These are phyloP conservation scores for Tolypocladium tropicale DNA, from an alignment of 2,329 filamentous ascomycete species.

Conservation along the genomic window DNA sequence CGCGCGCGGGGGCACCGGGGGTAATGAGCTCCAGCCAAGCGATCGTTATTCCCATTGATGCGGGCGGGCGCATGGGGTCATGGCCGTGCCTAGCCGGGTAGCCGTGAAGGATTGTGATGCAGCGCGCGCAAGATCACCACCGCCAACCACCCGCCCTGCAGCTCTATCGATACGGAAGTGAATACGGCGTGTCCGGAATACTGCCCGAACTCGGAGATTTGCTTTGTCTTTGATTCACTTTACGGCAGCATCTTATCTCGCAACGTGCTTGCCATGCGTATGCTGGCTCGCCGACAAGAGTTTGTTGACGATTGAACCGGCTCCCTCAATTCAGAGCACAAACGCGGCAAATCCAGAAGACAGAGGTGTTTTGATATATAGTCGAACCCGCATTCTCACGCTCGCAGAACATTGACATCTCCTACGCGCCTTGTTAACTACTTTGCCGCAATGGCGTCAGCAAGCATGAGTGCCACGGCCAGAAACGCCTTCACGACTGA, in stretches of 20 bases:
- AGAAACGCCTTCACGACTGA: slow-evolving; percentile 9
- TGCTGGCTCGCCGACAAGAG: neutral
- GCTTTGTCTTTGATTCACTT: neutral
- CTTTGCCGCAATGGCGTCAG: neutral
- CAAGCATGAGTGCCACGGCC: slow-evolving; percentile 9
- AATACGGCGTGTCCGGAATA: neutral
- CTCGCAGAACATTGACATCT: neutral
- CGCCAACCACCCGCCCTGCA: neutral
- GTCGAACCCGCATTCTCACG: neutral
- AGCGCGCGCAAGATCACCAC: neutral
- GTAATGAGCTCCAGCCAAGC: neutral
- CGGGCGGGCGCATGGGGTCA: neutral
- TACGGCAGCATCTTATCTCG: neutral
- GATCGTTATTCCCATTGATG: neutral
- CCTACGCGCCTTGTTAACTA: neutral
- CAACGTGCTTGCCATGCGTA: neutral
- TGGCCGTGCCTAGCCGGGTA: neutral
- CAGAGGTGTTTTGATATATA: neutral
- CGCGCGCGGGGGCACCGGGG: neutral
- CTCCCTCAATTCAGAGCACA: neutral
- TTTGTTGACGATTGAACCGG: neutral
- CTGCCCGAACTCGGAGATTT: neutral
- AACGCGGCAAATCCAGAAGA: neutral
- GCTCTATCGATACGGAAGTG: neutral
- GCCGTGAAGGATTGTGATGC: neutral